Conservation (phyloP, 208 protist species). For the Acanthamoeba royreba region DNA sequence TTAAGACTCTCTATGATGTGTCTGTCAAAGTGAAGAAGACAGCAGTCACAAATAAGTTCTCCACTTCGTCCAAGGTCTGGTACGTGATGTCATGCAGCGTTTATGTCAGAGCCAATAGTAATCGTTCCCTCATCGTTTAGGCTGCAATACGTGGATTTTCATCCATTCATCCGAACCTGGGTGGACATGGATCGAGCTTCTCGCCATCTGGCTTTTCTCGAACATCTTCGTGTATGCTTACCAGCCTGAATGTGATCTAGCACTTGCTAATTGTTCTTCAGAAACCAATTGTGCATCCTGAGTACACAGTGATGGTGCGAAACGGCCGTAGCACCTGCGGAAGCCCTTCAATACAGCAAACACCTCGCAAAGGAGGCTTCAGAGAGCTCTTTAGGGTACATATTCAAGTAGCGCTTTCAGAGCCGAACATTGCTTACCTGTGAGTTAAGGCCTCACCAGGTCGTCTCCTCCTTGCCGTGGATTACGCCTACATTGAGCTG, state of each 20-base stretch:
- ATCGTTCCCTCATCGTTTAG: not conserved
- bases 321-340: not conserved
- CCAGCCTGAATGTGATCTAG: too few species aligned
- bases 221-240: not conserved
- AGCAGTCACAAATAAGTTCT: not conserved
- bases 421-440: not conserved
- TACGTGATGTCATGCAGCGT: not conserved
- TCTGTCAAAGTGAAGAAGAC: not conserved
- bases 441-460: not conserved
- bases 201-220: not conserved
- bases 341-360: not conserved
- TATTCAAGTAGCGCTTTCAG: not conserved
- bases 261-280: not conserved
- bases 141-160: not conserved
- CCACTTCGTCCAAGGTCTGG: not conserved
- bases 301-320: slow-evolving; percentile 13
- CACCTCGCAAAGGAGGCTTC: not conserved
- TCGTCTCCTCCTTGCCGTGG: not conserved
- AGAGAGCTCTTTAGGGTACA: not conserved
- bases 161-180: not conserved
- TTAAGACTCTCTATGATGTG: not conserved
- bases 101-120: too few species aligned
- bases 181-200: not conserved
- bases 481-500: slow-evolving; percentile 38
- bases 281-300: not conserved